These are phyloP conservation scores for Thozetella sp. DNA, from an alignment of 495 filamentous ascomycete genomes.

Conservation along the genomic window DNA sequence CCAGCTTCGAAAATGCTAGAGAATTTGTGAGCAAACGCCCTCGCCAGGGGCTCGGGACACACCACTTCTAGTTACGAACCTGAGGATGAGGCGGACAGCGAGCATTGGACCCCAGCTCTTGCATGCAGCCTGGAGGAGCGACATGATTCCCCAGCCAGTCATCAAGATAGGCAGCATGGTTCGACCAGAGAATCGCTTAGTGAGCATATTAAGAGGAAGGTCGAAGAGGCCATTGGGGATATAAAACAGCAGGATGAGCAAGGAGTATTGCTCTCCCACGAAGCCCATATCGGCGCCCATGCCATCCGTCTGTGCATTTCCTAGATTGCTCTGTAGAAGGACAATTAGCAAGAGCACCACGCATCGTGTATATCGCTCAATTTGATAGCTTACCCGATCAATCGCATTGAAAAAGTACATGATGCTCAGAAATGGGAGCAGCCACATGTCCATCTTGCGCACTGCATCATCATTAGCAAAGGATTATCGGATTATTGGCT, in stretches of 20 bases:
- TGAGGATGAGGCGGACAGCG: slow-evolving; percentile 54
- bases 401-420: not conserved
- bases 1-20: slow-evolving; percentile 11
- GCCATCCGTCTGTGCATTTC: slow-evolving; percentile 34
- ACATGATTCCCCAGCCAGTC: slow-evolving; percentile 34
- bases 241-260: slow-evolving; percentile 28
- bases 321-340: slow-evolving; percentile 41
- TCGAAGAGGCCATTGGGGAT: slow-evolving; percentile 19
- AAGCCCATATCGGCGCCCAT: slow-evolving; percentile 27
- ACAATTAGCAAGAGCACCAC: not conserved
- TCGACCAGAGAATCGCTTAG: slow-evolving; percentile 18
- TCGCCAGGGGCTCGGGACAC: not conserved
- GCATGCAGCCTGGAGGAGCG: slow-evolving; percentile 30
- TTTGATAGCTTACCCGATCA: not conserved
- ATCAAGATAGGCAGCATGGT: slow-evolving; percentile 20
- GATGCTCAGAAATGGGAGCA: not conserved
- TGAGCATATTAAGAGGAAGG: slow-evolving; percentile 14
- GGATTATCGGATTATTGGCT: not conserved
- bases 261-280: slow-evolving; percentile 23
- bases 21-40: not conserved
- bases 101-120: slow-evolving; percentile 39
- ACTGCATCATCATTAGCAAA: not conserved
- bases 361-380: not conserved
- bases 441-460: not conserved
- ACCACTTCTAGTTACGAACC: slow-evolving; percentile 41